Conservation (phyloP, 495 filamentous ascomycete genomes). For the Aspergillus wentii region DNA sequence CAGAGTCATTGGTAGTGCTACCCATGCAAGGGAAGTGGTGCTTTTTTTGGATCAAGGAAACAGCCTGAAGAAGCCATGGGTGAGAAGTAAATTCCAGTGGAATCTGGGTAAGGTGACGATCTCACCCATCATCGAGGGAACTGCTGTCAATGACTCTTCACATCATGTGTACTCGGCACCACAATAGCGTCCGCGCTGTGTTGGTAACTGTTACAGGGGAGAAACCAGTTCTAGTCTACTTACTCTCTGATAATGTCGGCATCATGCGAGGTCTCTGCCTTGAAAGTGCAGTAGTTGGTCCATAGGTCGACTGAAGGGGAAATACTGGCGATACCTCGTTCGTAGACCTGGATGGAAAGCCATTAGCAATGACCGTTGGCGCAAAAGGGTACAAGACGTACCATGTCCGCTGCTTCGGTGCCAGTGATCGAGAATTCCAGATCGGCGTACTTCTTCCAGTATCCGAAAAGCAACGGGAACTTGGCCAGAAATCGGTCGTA, state of each 20-base stretch:
- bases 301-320: constrained; percentile 91
- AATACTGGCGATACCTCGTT: constrained; percentile 91
- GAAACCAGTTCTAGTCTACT: constrained; percentile 70
- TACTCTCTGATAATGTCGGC: constrained; percentile 98
- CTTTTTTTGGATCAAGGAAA: constrained; percentile 30
- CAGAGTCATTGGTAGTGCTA: constrained; percentile 21
- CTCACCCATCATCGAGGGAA: constrained; percentile 51
- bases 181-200: constrained; percentile 33
- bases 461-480: constrained; percentile 93
- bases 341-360: constrained; percentile 70
- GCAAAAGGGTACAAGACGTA: constrained; percentile 40
- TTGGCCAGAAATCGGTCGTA: constrained; percentile 94
- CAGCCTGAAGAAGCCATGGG: constrained; percentile 51
- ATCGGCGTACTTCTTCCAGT: constrained; percentile 99
- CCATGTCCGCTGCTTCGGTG: constrained; percentile 97
- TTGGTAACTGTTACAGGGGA: constrained; percentile 37
- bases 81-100: constrained; percentile 50
- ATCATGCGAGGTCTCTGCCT: constrained; percentile 94
- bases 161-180: constrained; percentile 28
- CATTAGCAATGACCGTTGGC: background rate
- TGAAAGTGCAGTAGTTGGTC: constrained; percentile 96
- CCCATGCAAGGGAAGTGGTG: constrained; percentile 24
- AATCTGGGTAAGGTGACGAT: constrained; percentile 39
- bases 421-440: constrained; percentile 94
- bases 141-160: constrained; percentile 22